Base-by-base conservation (phyloP, 1,139 yeast species). In the Pichia cactophila region DNA sequence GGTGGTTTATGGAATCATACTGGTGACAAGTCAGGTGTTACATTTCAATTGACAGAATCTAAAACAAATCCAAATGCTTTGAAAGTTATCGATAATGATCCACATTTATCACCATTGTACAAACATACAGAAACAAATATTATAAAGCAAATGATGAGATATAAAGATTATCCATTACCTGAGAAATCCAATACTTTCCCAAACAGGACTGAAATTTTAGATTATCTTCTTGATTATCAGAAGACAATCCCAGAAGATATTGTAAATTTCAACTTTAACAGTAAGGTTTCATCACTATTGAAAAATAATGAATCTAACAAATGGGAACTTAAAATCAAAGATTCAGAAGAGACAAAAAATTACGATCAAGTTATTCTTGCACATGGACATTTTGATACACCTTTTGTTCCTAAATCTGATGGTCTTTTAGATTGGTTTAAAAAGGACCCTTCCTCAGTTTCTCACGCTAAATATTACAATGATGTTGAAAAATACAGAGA, bases 1-100 rank as follows among this genome's bases (percentile, higher is more conserved):
- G 81, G 81, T 33, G 81, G 81, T 0, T 61, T 77, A 16, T 77
- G 81, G 81, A 49, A 56, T 45, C 69, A 70, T 55, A 73, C 64
- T 4, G 62, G 60, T 16, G 55, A 50, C 40, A 58, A 70, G 46
- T 61, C 61, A 16, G 59, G 56, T 29, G 51, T 61, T 14, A 51
- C 50, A n/a, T 33, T 53, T 20, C 12, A 33, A 7, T 37, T 52
- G n/a, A 41, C 50, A 3, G 49, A 58, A 36, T 45, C 53, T 4
- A 42, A 43, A 12, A 48, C 48, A 7, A 52, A 52, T 35, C 42
- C 50, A 11, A 52, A 49, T 11, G 42, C 56, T n/a, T 65, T 72
- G 7, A 55, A 56, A 6, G 62, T 69, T 5, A 69, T 70, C 1
- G 64, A 66, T 5, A 52, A 57, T 36, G 62, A 61, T 43, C 57